A percentile compares a stretch with the other conserved stretches of the same genome.
These are phyloP conservation scores for Coniochaeta sp. DNA, from an alignment of 2,329 filamentous ascomycete genomes.

Conservation along the genomic window DNA sequence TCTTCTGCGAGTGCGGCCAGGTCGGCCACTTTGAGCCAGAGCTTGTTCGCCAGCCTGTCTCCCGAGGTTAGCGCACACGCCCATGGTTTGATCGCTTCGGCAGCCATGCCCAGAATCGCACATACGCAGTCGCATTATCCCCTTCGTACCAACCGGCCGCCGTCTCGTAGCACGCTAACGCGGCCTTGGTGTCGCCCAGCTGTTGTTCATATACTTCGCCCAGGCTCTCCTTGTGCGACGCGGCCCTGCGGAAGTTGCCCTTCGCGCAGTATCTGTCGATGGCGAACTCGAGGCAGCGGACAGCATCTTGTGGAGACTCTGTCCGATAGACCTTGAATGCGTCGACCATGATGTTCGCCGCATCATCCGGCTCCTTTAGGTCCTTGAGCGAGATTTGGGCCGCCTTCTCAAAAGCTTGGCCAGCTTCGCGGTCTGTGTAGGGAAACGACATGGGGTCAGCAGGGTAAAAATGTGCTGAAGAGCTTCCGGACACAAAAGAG, in stretches of 20 bases:
- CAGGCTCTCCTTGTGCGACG: conserved; percentile 81
- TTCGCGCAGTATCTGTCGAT: conserved; percentile 82
- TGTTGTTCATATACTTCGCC: conserved; percentile 82
- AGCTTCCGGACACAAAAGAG: background rate
- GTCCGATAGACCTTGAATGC: conserved; percentile 95
- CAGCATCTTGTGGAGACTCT: conserved; percentile 74
- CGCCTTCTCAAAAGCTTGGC: conserved; percentile 77
- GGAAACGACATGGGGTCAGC: background rate
- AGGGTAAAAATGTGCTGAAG: background rate
- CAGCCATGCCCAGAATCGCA: conserved; percentile 12
- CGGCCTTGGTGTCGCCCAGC: conserved; percentile 67
- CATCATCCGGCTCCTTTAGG: conserved; percentile 86
- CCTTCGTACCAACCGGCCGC: conserved; percentile 86
- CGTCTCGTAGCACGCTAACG: conserved; percentile 75
- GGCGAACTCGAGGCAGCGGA: conserved; percentile 68
- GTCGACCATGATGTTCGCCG: conserved; percentile 79
- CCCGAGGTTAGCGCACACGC: background rate
- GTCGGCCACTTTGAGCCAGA: conserved; percentile 88
- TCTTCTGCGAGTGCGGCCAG: conserved; percentile 73
- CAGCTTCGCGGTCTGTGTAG: conserved; percentile 68
- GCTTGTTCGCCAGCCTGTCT: conserved; percentile 77
- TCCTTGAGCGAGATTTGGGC: conserved; percentile 73
- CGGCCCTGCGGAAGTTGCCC: conserved; percentile 86
- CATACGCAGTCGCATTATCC: conserved; percentile 76
- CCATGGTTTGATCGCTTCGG: background rate